Evolutionary conservation across 2,329 filamentous ascomycete species (phyloP).

Genomic region (Sclerotinia minor): DNA sequence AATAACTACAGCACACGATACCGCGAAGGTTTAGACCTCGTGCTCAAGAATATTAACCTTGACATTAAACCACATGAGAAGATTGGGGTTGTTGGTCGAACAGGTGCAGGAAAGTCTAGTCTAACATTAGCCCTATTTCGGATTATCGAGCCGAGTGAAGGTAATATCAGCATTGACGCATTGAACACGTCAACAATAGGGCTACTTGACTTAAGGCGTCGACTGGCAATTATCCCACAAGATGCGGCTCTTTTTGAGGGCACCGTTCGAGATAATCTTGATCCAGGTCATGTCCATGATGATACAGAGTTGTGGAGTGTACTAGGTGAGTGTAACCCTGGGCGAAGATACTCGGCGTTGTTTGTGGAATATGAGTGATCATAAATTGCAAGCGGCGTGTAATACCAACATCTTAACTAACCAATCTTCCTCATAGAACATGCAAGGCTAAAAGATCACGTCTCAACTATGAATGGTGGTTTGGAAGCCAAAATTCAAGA

Average conservation of each 20-base stretch:
- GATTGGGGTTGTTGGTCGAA: constrained; percentile 94
- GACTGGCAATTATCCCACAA: constrained; percentile 95
- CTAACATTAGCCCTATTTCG: constrained; percentile 91
- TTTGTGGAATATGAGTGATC: constrained; percentile 37
- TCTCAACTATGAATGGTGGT: constrained; percentile 81
- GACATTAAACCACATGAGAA: constrained; percentile 96
- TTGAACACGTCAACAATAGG: constrained; percentile 90
- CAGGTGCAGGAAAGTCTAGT: constrained; percentile 93
- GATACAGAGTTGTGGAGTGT: constrained; percentile 98
- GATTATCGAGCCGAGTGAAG: constrained; percentile 84
- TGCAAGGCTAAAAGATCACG: constrained; percentile 87
- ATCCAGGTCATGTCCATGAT: constrained; percentile 91
- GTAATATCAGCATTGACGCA: constrained; percentile 84
- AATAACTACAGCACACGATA: constrained; percentile 94
- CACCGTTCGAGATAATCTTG: constrained; percentile 89
- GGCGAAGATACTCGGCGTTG: constrained; percentile 26
- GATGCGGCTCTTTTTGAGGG: constrained; percentile 96
- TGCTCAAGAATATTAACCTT: constrained; percentile 88
- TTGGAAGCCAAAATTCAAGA: constrained; percentile 90
- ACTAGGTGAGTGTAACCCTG: constrained; percentile 63
- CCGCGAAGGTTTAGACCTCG: constrained; percentile 82
- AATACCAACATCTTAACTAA: constrained; percentile 43
- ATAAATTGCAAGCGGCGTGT: constrained; percentile 35
- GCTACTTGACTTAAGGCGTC: constrained; percentile 80
- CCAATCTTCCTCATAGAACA: constrained; percentile 62